These are phyloP conservation scores for Astraeus odoratus DNA, from an alignment of 768 basidiomycete genomes.

Conservation along the genomic window DNA sequence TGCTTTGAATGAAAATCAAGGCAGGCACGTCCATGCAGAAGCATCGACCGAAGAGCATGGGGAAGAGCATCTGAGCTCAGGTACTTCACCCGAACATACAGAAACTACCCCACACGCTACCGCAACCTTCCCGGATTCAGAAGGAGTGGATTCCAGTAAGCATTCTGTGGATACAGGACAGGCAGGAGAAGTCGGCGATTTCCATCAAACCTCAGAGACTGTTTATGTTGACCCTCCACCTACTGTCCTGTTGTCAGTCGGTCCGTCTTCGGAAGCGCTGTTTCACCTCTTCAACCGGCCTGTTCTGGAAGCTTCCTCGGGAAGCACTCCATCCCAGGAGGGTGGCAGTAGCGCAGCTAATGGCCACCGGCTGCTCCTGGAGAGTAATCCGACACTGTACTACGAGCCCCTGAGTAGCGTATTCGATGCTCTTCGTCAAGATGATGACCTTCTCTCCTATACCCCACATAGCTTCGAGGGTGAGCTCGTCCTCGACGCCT, in stretches of 20 bases:
- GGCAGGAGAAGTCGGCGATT: slow-evolving; percentile 27
- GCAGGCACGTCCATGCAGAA: slow-evolving; percentile 3
- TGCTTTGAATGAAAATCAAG: slow-evolving; percentile 7
- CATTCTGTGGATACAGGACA: slow-evolving; percentile 9
- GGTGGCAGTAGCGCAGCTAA: slow-evolving; percentile 12
- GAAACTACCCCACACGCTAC: slow-evolving; percentile 3
- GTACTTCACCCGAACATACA: slow-evolving; percentile 7
- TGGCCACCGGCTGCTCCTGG: slow-evolving; percentile 43
- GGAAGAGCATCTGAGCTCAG: slow-evolving; percentile 1
- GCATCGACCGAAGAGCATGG: slow-evolving; percentile 3
- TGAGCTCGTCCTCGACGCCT: slow-evolving; percentile 66
- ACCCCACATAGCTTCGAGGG: slow-evolving; percentile 44
- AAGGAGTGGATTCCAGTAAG: slow-evolving; percentile 5
- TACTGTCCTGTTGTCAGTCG: slow-evolving; percentile 47
- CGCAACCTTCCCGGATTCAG: slow-evolving; percentile 13
- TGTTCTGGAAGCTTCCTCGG: slow-evolving; percentile 18
- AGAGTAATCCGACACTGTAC: slow-evolving; percentile 61
- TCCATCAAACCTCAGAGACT: slow-evolving; percentile 57
- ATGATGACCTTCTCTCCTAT: slow-evolving; percentile 40
- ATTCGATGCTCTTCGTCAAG: slow-evolving; percentile 66
- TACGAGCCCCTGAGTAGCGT: slow-evolving; percentile 67
- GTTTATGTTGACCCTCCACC: slow-evolving; percentile 75
- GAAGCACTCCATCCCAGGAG: slow-evolving; percentile 16
- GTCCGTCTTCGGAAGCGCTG: slow-evolving; percentile 33
- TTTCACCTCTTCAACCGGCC: slow-evolving; percentile 56